A percentile compares a stretch with the other conserved stretches of the same genome.
These are phyloP conservation scores for Borovskyia barvae DNA, from an alignment of 208 protist genomes.

Conservation along the genomic window DNA sequence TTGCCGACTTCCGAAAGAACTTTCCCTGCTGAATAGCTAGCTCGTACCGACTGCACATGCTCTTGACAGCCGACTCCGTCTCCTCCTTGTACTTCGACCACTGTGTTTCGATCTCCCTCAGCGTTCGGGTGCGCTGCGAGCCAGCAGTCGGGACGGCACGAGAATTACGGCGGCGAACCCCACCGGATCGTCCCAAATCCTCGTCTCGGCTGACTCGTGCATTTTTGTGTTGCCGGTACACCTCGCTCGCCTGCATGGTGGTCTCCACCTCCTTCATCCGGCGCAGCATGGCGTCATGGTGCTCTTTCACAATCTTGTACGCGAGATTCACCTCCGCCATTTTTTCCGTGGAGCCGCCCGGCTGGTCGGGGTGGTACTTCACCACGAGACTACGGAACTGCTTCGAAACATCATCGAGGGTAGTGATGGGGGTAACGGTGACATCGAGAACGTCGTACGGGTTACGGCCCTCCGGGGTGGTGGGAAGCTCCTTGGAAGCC, in stretches of 20 bases:
- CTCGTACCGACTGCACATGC: constrained; percentile 90
- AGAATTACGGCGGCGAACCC: constrained; percentile 67
- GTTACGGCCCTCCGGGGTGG: constrained; percentile 80
- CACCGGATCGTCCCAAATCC: constrained; percentile 73
- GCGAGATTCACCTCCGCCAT: constrained; percentile 91
- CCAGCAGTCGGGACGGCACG: constrained; percentile 21
- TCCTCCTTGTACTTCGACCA: constrained; percentile 70
- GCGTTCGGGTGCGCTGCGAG: constrained; percentile 35
- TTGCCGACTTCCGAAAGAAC: constrained; percentile 84
- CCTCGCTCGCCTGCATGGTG: constrained; percentile 46
- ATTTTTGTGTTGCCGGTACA: constrained; percentile 68
- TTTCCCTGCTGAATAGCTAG: constrained; percentile 76
- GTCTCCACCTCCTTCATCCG: constrained; percentile 64
- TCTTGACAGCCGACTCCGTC: constrained; percentile 66
- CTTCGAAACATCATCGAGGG: constrained; percentile 84
- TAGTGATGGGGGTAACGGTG: constrained; percentile 62
- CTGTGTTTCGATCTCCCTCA: constrained; percentile 73
- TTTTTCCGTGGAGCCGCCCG: constrained; percentile 85
- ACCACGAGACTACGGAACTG: constrained; percentile 85
- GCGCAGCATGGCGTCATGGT: constrained; percentile 71
- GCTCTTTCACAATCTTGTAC: constrained; percentile 87
- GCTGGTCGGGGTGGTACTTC: constrained; percentile 85
- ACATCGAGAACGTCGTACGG: constrained; percentile 91
- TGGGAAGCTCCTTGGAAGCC: constrained; percentile 76
- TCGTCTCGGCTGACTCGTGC: constrained; percentile 63